These are phyloP conservation scores for Pseudogymnoascus sp. DNA, from an alignment of 2,329 filamentous ascomycete genomes.

Conservation along the genomic window DNA sequence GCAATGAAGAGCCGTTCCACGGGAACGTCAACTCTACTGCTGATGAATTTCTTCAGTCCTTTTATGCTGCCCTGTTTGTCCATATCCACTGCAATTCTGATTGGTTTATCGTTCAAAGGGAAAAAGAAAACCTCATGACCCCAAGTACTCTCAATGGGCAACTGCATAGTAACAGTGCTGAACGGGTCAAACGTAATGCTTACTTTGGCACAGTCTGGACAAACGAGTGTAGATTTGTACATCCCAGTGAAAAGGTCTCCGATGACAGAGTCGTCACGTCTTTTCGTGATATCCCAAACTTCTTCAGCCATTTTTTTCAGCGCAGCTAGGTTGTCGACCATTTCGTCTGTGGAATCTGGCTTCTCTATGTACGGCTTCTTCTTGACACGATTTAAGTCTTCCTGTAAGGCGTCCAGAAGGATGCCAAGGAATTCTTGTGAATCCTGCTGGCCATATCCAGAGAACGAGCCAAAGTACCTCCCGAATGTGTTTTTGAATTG, in stretches of 20 bases:
- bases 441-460: slow-evolving; percentile 92
- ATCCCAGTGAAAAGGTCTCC: slow-evolving; percentile 94
- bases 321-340: slow-evolving; percentile 71
- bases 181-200: slow-evolving; percentile 99
- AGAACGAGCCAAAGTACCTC: slow-evolving; percentile 73
- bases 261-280: slow-evolving; percentile 88
- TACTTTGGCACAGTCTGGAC: slow-evolving; percentile 83
- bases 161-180: slow-evolving; percentile 82
- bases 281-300: slow-evolving; percentile 86
- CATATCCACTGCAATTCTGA: slow-evolving; percentile 68
- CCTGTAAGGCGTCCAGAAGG: slow-evolving; percentile 85
- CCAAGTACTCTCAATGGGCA: slow-evolving; percentile 82
- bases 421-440: slow-evolving; percentile 96
- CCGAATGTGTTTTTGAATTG: slow-evolving; percentile 79
- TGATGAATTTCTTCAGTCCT: slow-evolving; percentile 59
- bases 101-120: slow-evolving; percentile 61
- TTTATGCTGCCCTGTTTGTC: slow-evolving; percentile 66
- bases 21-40: slow-evolving; percentile 57
- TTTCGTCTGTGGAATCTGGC: slow-evolving; percentile 93
- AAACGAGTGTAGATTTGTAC: slow-evolving; percentile 96
- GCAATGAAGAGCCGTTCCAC: slow-evolving; percentile 62
- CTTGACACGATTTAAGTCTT: slow-evolving; percentile 85
- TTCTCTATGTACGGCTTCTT: slow-evolving; percentile 98
- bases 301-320: slow-evolving; percentile 78
- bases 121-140: slow-evolving; percentile 65